Evolutionary conservation across 306 rosid species (phyloP), one percentile per base, ranked within the genome.

Genomic region (Abrus precatorius): DNA sequence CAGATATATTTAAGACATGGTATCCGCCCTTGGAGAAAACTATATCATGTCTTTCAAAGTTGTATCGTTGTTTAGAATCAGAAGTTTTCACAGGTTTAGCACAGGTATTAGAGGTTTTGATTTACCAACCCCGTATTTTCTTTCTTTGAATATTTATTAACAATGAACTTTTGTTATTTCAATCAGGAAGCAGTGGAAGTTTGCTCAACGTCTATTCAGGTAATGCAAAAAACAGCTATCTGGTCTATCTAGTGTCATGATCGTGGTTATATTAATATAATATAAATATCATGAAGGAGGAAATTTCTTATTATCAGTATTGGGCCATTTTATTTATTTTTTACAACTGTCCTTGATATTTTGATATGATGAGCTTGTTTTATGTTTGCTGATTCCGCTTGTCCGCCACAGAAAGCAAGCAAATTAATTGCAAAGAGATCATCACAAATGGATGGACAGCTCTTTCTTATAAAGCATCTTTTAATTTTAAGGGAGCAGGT

Each of bases 401-500:
- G 80, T 83, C 71, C 86, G 34, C 55, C 82, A 55, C 89, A 96
- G 97, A 96, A 89, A 93, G 98, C 97, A 32, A 93, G 97, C 88
- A 96, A 93, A 85, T 90, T 96, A 83, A 83, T 96, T 85, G 73
- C 82, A 63, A 96, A 89, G 92, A 92, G 94, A 87, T 93, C 99
- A 59, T 88, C 97, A 2, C 90, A 90, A 72, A 93, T 93, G 98
- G 98, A 96, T 45, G 99, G 98, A 49, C 99, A 96, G 69, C 97
- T 96, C 68, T 96, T 96, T 86, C 95, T 96, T 78, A 93, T 96
- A 80, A 93, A 96, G 87, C 94, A 96, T 88, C 95, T 96, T 83
- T 94, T 96, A 83, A 87, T 93, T 86, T 84, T 96, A 82, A 88
- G 97, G 88, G 99, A 96, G 90, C 98, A 93, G 98, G 99, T 96